Evolutionary conservation across 176 grass and related monocot species (phyloP).

Genomic region (Oropetium thomaeum): DNA sequence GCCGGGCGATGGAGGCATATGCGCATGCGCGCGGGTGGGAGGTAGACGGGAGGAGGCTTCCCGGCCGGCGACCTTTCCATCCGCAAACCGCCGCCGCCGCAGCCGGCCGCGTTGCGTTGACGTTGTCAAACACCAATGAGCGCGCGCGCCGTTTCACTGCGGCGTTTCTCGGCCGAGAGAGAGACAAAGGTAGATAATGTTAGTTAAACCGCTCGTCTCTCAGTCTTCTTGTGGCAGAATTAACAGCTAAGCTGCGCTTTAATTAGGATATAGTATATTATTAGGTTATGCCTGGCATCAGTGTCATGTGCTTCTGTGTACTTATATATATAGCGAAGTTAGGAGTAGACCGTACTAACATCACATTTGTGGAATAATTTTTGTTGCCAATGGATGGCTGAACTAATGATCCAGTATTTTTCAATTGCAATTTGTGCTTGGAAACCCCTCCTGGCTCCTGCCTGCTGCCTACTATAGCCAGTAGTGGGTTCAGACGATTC

Average conservation of each 20-base stretch:
- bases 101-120: neutral
- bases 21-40: too few relatives aligned
- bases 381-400: neutral
- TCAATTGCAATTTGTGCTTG: neutral
- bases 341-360: constrained; percentile 4
- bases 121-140: neutral
- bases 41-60: constrained; percentile 9
- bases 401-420: neutral
- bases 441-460: neutral
- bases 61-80: constrained; percentile 32
- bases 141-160: neutral
- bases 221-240: neutral
- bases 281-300: neutral
- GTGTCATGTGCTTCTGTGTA: neutral
- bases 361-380: neutral
- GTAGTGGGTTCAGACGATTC: constrained; percentile 11
- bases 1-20: too few relatives aligned
- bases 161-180: neutral
- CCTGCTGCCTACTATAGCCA: neutral
- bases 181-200: constrained; percentile 21
- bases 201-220: neutral
- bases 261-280: too few relatives aligned
- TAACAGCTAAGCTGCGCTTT: neutral
- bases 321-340: neutral
- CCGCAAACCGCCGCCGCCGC: constrained; percentile 13